These are phyloP conservation scores for Nephromyces sp. DNA, from an alignment of 169 alveolate genomes.

Conservation along the genomic window DNA sequence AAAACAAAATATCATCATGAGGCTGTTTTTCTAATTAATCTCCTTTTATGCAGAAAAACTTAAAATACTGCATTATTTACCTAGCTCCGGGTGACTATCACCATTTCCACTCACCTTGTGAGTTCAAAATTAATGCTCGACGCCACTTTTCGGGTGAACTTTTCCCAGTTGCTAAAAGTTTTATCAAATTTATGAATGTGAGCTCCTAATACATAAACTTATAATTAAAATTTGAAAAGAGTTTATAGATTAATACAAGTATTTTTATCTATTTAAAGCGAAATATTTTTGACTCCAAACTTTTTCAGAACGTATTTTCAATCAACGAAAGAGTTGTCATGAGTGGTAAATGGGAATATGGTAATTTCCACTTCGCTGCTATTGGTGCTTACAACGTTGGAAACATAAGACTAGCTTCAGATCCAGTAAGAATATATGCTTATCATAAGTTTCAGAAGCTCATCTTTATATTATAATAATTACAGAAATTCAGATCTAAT, in stretches of 20 bases:
- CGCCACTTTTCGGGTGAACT: constrained; percentile 73
- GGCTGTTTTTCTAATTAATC: neutral
- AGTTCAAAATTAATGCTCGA: constrained; percentile 46
- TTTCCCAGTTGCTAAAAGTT: constrained; percentile 46
- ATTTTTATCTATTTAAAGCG: too few species aligned
- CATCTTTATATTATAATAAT: constrained; percentile 2
- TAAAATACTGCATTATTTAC: constrained; percentile 47
- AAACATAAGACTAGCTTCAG: constrained; percentile 48
- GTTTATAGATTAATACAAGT: too few species aligned
- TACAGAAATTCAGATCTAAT: constrained; percentile 54
- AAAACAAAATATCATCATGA: too few species aligned
- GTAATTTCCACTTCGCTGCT: constrained; percentile 58
- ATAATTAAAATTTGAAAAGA: too few species aligned
- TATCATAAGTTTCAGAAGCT: constrained; percentile 2
- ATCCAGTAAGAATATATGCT: constrained; percentile 28
- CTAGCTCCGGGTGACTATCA: constrained; percentile 81
- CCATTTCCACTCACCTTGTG: constrained; percentile 74
- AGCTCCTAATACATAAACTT: neutral
- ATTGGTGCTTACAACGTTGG: constrained; percentile 84
- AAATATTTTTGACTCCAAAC: too few species aligned
- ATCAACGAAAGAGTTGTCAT: constrained; percentile 73
- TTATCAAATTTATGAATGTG: constrained; percentile 41
- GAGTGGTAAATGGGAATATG: constrained; percentile 68
- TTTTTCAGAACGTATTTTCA: constrained; percentile 53
- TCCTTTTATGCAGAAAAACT: constrained; percentile 6